Percentiles rank a stretch among this genome's conserved stretches.
Conservation (phyloP, 2,329 filamentous ascomycete genomes). For the Fusarium brachygibbosum region DNA sequence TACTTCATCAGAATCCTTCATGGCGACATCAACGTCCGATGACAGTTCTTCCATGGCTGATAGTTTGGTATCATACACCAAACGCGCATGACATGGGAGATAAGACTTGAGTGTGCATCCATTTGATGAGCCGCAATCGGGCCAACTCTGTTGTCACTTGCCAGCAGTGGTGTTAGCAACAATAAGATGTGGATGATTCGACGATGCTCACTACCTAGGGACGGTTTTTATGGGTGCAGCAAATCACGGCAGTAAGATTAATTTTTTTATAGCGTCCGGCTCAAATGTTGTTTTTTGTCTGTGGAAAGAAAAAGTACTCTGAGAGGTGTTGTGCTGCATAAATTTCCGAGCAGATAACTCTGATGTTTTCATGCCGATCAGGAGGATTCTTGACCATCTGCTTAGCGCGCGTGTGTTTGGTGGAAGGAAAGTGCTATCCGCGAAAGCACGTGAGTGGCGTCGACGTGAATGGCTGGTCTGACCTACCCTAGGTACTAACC, state of each 20-base stretch:
- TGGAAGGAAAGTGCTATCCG: neutral
- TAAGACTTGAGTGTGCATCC: slow-evolving; percentile 1
- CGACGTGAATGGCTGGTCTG: neutral
- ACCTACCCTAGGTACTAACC: neutral
- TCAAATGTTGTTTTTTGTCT: neutral
- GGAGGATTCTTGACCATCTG: neutral
- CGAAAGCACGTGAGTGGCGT: slow-evolving; percentile 19
- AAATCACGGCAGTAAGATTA: neutral
- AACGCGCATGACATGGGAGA: neutral
- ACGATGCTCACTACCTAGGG: neutral
- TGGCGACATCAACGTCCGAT: neutral
- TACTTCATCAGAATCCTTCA: slow-evolving; percentile 47
- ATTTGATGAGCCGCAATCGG: neutral
- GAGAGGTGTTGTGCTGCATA: neutral
- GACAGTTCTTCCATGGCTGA: slow-evolving; percentile 1
- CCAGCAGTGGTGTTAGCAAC: neutral
- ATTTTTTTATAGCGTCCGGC: neutral
- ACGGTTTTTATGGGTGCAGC: neutral
- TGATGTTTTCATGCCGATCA: neutral
- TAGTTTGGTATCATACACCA: neutral
- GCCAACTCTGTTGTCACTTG: neutral
- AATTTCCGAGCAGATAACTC: neutral
- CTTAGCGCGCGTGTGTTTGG: slow-evolving; percentile 2
- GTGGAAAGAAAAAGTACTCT: neutral
- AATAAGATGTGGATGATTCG: neutral